A percentile compares a stretch with the other conserved stretches of the same genome.
phyloP scores from a whole-genome alignment of 2,329 filamentous ascomycete genomes.

The Paraphaeosphaeria sporulosa region DNA sequence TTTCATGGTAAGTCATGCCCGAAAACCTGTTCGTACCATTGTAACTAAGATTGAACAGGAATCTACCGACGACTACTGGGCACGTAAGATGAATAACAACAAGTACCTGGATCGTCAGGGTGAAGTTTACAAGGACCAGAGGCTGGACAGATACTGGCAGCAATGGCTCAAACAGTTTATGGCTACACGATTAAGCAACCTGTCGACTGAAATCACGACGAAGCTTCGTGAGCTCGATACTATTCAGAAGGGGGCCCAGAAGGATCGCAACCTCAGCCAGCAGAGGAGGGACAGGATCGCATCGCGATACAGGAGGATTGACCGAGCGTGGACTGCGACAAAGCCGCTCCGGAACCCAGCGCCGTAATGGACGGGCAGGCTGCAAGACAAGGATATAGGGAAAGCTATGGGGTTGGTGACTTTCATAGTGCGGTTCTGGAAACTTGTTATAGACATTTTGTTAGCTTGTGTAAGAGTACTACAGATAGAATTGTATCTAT shows the following conservation, averaged over 20 bases:
- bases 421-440: no score
- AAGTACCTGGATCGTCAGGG: background rate
- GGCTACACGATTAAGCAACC: background rate
- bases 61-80: background rate
- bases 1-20: no score
- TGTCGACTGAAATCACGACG: background rate
- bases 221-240: background rate
- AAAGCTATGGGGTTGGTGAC: no score
- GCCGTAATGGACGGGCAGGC: background rate
- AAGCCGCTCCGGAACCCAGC: background rate
- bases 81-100: background rate
- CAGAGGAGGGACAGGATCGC: constrained; percentile 2
- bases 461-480: background rate
- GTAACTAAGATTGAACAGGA: background rate
- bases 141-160: background rate
- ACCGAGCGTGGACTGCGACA: background rate
- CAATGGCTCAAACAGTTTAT: background rate
- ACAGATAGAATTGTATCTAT: background rate
- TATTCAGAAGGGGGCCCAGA: background rate
- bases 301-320: background rate
- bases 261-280: background rate
- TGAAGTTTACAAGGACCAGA: background rate
- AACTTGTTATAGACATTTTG: no score
- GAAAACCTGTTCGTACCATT: no score
- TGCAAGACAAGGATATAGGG: no score